Percentiles rank a stretch among this genome's conserved stretches.
Evolutionary conservation across 179 eudicot genomes (phyloP).

Genomic region (Sideroxylon spinosum): DNA sequence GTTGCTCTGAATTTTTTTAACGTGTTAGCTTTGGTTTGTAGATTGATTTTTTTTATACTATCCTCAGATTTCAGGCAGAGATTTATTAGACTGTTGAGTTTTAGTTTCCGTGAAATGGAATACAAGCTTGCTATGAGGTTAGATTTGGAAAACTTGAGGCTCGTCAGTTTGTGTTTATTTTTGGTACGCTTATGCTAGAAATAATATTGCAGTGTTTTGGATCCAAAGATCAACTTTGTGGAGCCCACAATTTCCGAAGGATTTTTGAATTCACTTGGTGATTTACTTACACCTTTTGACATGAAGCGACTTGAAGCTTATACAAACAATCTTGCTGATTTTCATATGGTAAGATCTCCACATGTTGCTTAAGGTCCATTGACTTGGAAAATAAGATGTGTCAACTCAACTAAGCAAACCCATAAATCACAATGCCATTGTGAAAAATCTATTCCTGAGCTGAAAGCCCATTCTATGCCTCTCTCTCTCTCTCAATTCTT

Average conservation of each 20-base stretch:
- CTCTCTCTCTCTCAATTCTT: not conserved
- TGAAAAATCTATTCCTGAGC: too few species aligned
- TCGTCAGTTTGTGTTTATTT: not conserved
- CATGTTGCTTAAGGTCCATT: constrained; percentile 6
- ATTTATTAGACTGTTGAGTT: constrained; percentile 40
- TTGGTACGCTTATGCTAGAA: constrained; percentile 6
- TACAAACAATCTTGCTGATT: constrained; percentile 35
- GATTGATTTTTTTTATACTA: constrained; percentile 14
- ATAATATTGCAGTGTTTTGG: constrained; percentile 54
- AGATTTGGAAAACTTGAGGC: not conserved
- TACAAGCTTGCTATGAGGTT: constrained; percentile 95
- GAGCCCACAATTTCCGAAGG: constrained; percentile 32
- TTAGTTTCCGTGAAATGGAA: constrained; percentile 54
- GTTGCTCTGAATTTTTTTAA: not conserved
- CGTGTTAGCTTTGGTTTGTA: not conserved
- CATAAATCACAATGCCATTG: too few species aligned
- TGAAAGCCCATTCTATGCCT: too few species aligned
- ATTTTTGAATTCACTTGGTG: constrained; percentile 33
- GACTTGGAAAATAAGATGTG: too few species aligned
- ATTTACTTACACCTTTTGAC: constrained; percentile 40
- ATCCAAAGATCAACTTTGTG: constrained; percentile 65
- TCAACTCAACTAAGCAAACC: too few species aligned
- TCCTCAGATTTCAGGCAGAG: constrained; percentile 57
- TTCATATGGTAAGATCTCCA: constrained; percentile 15
- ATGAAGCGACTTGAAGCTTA: constrained; percentile 68